Base-by-base conservation (phyloP, 2,329 filamentous ascomycete species). In the Pseudogymnoascus sp. region DNA sequence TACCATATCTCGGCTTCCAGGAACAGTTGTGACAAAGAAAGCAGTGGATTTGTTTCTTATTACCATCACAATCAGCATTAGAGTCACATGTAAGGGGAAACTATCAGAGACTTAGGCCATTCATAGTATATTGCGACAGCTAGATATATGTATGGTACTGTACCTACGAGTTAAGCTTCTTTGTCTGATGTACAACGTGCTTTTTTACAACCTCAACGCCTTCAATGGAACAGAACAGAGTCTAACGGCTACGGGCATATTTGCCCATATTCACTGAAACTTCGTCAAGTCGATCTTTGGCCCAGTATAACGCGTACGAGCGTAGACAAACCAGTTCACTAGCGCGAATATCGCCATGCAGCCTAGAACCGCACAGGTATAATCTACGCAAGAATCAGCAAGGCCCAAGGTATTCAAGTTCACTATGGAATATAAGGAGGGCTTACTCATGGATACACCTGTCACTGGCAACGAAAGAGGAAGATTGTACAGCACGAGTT, bases 251-350 rank as follows among this genome's bases (percentile, higher is more conserved):
- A 21, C 21, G 17, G 28, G 50, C 10, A 57, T 13, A 21, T 57
- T 8, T 35, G 5, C 50, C 28, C 50, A 21, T 35, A 57, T 21
- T 21, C 17, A 57, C 15, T 33, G 28, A 19, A 57, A 57, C 50
- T 57, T 57, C 6, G 28, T 57, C 17, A 57, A 57, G n/a, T 57
- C 50, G 50, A 57, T 57, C 50, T 33, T 57, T 35, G 50, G 50
- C 50, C 50, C 50, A 33, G n/a, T 10, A 35, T 57, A 57, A 10
- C 4, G 28, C 2, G 28, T 57, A 28, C 50, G 50, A 5, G 50
- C 50, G 17, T 57, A 57, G 50, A 21, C 28, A 57, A 57, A 57
- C 50, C 50, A 57, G 50, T 57, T 57, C 50, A 57, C 50, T 28
- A 57, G 28, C n/a, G 50, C 50, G 28, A 57, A 57, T 21, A 57